phyloP scores from a whole-genome alignment of 73 alveolate genomes.

The Paramecium primaurelia region DNA sequence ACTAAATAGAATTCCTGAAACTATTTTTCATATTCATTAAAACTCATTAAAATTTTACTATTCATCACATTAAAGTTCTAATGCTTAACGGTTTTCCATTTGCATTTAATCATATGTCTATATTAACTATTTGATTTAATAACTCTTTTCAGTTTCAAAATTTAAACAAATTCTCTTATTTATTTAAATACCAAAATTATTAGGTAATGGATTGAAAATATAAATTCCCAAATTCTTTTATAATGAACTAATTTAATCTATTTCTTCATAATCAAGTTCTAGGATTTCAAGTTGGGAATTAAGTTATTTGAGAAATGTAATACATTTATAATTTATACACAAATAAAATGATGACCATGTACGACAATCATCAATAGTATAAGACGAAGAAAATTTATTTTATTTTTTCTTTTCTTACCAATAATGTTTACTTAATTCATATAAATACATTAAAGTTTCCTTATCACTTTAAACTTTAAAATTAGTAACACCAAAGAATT shows the following conservation, averaged over 20 bases:
- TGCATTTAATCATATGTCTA: not conserved
- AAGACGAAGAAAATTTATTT: not conserved
- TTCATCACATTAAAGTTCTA: not conserved
- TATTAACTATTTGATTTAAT: not conserved
- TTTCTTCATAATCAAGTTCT: conserved; percentile 1
- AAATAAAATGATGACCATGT: not conserved
- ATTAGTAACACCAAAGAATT: conserved; percentile 7
- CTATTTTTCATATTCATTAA: not conserved
- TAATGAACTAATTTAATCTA: not conserved
- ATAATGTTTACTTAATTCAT: not conserved
- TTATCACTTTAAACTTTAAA: not conserved
- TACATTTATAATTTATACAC: not conserved
- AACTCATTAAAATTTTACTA: not conserved
- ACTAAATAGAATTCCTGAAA: not conserved
- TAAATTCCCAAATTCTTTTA: not conserved
- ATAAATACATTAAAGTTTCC: not conserved
- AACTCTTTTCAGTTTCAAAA: not conserved
- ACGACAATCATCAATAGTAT: not conserved
- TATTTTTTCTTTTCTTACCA: not conserved
- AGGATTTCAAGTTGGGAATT: not conserved
- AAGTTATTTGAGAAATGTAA: not conserved
- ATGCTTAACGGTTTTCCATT: not conserved
- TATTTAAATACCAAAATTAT: not conserved
- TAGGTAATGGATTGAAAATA: not conserved
- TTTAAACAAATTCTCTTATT: not conserved